Percentiles rank a stretch among this genome's conserved stretches.
These are phyloP conservation scores for Gomphus sp. DNA, from an alignment of 1,284 basidiomycete genomes.

Conservation along the genomic window DNA sequence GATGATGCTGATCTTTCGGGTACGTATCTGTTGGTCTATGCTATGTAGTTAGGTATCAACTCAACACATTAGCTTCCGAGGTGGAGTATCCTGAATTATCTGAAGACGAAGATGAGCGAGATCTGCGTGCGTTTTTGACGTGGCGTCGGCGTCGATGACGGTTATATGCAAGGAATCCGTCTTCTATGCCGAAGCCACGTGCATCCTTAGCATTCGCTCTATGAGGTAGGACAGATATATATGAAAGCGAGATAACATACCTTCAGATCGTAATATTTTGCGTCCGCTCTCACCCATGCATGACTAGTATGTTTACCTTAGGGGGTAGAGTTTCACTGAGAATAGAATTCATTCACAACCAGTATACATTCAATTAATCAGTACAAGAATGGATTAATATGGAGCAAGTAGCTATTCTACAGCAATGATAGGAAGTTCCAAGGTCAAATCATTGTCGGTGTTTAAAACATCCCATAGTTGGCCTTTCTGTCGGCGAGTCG, in stretches of 20 bases:
- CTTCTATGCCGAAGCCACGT: neutral
- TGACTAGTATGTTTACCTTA: neutral
- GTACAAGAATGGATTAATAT: neutral
- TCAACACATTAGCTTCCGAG: slow-evolving; percentile 3
- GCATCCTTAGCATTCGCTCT: neutral
- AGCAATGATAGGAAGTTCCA: neutral
- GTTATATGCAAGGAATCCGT: neutral
- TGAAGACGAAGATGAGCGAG: slow-evolving; percentile 13
- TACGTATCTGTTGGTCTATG: neutral
- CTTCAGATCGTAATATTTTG: neutral
- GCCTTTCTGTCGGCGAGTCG: neutral
- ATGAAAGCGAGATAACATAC: neutral
- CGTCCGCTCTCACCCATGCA: neutral
- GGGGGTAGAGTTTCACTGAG: neutral
- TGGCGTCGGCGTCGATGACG: neutral
- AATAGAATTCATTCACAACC: neutral
- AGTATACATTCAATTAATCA: neutral
- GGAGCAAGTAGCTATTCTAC: neutral
- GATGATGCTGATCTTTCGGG: slow-evolving; percentile 2
- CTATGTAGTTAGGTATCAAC: neutral
- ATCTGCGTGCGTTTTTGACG: neutral
- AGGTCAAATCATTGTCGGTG: neutral
- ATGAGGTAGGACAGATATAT: neutral
- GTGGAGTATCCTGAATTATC: slow-evolving; percentile 41
- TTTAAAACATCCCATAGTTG: neutral